Percentiles rank a stretch among this genome's conserved stretches.
Evolutionary conservation across 2,329 filamentous ascomycete species (phyloP).

Genomic region (Fusarium solani-melongenae): DNA sequence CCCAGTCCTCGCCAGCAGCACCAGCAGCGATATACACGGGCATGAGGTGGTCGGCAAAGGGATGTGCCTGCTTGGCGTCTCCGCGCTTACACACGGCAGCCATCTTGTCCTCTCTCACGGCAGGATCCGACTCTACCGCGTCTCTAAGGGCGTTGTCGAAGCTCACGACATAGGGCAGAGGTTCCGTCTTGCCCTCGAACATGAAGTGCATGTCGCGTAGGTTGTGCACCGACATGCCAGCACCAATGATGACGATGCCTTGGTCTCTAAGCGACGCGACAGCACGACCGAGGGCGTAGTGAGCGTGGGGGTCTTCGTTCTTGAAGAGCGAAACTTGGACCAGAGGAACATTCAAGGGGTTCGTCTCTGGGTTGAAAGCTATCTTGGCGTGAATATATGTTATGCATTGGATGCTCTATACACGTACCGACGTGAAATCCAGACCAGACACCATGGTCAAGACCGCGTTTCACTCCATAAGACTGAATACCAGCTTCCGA

Average conservation of each 20-base stretch:
- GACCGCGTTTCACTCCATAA: constrained; percentile 69
- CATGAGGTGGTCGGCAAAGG: constrained; percentile 63
- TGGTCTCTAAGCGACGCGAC: constrained; percentile 74
- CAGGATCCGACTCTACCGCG: constrained; percentile 62
- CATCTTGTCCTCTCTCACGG: constrained; percentile 54
- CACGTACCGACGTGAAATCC: constrained; percentile 65
- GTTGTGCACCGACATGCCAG: constrained; percentile 82
- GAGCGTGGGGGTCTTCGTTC: constrained; percentile 71
- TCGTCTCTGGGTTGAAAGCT: constrained; percentile 70
- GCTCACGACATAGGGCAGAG: constrained; percentile 67
- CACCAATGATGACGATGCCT: constrained; percentile 74
- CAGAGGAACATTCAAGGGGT: constrained; percentile 73
- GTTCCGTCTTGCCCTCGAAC: constrained; percentile 51
- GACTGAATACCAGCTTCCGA: constrained; percentile 68
- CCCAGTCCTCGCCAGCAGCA: constrained; percentile 56
- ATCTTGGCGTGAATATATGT: constrained; percentile 10
- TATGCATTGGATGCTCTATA: background rate
- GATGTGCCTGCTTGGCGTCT: constrained; percentile 60
- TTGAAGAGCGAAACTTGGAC: constrained; percentile 79
- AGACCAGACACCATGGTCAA: constrained; percentile 82
- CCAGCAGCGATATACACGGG: constrained; percentile 60
- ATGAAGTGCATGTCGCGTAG: constrained; percentile 61
- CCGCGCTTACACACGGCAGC: constrained; percentile 52
- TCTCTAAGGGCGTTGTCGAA: constrained; percentile 78
- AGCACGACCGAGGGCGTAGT: constrained; percentile 75